Evolutionary conservation across 305 asterid species (phyloP), one percentile per base, ranked within the genome.

Genomic region (Solanum hybrid): DNA sequence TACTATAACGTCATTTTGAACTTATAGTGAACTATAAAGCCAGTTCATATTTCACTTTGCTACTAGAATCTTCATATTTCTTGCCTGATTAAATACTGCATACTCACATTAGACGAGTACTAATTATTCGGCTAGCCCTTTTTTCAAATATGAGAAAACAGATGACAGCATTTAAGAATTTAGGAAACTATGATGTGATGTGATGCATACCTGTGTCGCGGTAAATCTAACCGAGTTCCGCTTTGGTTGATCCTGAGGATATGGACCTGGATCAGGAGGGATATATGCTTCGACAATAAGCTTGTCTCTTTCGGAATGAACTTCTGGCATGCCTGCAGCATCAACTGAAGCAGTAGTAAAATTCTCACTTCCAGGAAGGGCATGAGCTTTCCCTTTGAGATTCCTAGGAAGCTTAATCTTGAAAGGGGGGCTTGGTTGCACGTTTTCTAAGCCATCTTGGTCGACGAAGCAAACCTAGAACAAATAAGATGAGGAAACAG

Each of bases 221-320:
- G 99, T 97, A 93, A 97, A 97, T 94, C 96, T 94, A 86, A 97
- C 99, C 80, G 96, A 95, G 90, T 97, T 97, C 93, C 94, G 95
- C 92, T 96, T 97, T 39, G 99, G 99, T 91, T 97, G 98, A 93
- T 97, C 99, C 90, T 96, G 99, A 85, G 99, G 99, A 92, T 96
- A 97, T 83, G 99, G 99, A 93, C 99, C 99, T 89, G 98, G 99
- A 92, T 97, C 97, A 83, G 98, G 96, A 92, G 99, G 97, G 87
- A 95, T 86, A 92, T 96, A 97, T 79, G 97, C 93, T 95, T 96
- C 98, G 87, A 97, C 98, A 61, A 91, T 85, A 92, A 97, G 98
- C 93, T 94, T 93, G 90, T 92, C 94, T 91, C 92, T 95, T 84
- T 94, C 96, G 41, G 94, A 93, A 87, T 86, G 90, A 89, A 38